Evolutionary conservation across 2,329 filamentous ascomycete genomes (phyloP), one percentile per base, ranked within the genome.

Genomic region (Chrysoporthe austroafricana): DNA sequence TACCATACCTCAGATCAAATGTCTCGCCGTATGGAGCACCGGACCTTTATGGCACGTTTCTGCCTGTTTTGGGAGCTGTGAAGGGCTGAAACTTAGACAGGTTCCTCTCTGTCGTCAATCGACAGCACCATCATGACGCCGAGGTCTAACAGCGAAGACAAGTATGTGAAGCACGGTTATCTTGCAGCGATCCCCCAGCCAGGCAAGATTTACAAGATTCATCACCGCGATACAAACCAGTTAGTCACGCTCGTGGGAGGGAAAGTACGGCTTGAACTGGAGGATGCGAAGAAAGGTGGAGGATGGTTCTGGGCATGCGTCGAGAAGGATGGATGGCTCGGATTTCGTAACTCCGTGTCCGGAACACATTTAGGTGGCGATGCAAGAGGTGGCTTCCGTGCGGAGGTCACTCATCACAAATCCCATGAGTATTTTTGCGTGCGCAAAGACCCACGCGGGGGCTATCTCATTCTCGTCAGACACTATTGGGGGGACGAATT

Each of bases 251-350:
- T 67, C 6, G 32, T 8, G 9, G 56, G 60, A 39, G 61, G 61
- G 26, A 7, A n/a, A 21, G 32, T 67, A 0, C 14, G 16, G 18
- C n/a, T 54, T 4, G 16, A n/a, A 2, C 9, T 26, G 4, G 34
- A 39, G 14, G 34, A 59, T 7, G 14, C 36, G 5, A 18, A 21
- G 14, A 21, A 42, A 7, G 56, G 6, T 6, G 62, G 34, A 26
- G 56, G 62, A 26, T 65, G 62, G 46, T 11, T 48, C 57, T 68
- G 66, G 66, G 32, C 7, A 6, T 68, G 66, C 48, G 66, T n/a
- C n/a, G 57, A 65, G 11, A 26, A 8, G 14, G 7, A 39, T 16
- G 63, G 52, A 34, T 68, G 62, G 56, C 26, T 62, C 18, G 57
- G 66, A 2, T 68, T 68, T 36, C 66, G 66, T 7, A 61, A 48